Evolutionary conservation across 495 filamentous ascomycete species (phyloP), one percentile per base, ranked within the genome.

Genomic region (Schizothecium vesticola): DNA sequence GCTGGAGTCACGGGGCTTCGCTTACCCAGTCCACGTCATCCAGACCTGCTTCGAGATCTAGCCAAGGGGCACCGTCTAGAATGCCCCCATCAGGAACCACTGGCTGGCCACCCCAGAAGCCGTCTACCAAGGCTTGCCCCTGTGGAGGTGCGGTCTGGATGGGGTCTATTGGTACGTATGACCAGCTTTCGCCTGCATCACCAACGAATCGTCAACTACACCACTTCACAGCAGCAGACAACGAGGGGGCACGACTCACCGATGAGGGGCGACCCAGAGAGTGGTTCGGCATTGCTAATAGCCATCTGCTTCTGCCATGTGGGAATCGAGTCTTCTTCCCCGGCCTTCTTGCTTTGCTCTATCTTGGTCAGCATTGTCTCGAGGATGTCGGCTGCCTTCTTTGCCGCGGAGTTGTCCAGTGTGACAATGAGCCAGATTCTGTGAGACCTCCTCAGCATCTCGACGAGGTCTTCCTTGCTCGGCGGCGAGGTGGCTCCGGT

Each of bases 381-480:
- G 13, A 77, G 63, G 16, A 69, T 67, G 24, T 74, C 72, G 1
- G 66, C 62, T 4, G 73, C 73, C 59, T 75, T 77, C 59, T 70
- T 70, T 11, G 70, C 56, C 13, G 66, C 75, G 1, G 71, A 63
- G 19, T 61, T 21, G 25, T 69, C 63, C 23, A 68, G 29, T 13
- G 69, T 33, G 1, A 76, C 55, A 0, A 73, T 61, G 9, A 29
- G 13, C 79, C 80, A 80, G 43, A 79, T 76, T 2, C 16, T 22
- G 67, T 79, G 67, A 3, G 79, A 80, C 26, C 67, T 70, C 60
- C 64, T 62, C 0, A 82, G 69, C 28, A 72, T 61, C 5, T 67
- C 61, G 8, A 74, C 36, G 25, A 82, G 72, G 22, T 76, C 66
- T 1, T 75, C 66, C 26, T 73, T 78, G 61, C 65, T 74, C 12